Conservation (phyloP, 495 filamentous ascomycete species). For the Hyaloscypha hepaticicola region DNA sequence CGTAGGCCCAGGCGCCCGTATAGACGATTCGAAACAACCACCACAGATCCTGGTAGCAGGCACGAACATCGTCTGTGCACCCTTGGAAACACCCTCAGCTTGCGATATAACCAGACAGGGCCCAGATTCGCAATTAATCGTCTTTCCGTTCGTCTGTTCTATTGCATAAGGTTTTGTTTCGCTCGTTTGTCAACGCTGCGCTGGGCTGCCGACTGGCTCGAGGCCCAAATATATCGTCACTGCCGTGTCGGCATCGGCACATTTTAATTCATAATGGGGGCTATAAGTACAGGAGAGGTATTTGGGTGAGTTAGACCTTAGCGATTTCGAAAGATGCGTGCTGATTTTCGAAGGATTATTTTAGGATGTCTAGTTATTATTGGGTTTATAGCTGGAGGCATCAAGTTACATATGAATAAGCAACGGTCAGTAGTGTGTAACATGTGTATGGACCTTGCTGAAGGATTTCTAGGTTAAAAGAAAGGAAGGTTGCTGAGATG, state of each 20-base stretch:
- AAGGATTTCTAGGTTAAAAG: constrained; percentile 25
- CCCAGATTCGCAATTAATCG: neutral
- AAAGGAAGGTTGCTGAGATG: constrained; percentile 19
- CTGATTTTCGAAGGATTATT: constrained; percentile 17
- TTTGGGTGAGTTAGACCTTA: constrained; percentile 23
- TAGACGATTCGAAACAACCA: constrained; percentile 8
- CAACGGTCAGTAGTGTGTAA: constrained; percentile 32
- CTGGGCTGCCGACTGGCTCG: constrained; percentile 14
- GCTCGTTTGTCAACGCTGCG: neutral
- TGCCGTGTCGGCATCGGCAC: neutral
- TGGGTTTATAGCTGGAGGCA: constrained; percentile 31
- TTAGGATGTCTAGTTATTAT: constrained; percentile 33
- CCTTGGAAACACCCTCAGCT: neutral
- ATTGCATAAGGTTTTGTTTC: constrained; percentile 1
- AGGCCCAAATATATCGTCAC: constrained; percentile 4
- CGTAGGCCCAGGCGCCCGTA: neutral
- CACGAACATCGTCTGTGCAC: constrained; percentile 16
- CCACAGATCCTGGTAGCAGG: constrained; percentile 5
- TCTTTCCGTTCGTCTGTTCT: neutral
- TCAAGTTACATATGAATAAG: constrained; percentile 36
- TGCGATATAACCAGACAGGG: neutral
- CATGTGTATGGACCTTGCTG: constrained; percentile 24
- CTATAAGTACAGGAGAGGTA: constrained; percentile 4
- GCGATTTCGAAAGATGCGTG: neutral
- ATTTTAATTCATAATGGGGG: constrained; percentile 29